Evolutionary conservation across 371 early-diverging fungal species (phyloP).

Genomic region (Mucor ambiguus): DNA sequence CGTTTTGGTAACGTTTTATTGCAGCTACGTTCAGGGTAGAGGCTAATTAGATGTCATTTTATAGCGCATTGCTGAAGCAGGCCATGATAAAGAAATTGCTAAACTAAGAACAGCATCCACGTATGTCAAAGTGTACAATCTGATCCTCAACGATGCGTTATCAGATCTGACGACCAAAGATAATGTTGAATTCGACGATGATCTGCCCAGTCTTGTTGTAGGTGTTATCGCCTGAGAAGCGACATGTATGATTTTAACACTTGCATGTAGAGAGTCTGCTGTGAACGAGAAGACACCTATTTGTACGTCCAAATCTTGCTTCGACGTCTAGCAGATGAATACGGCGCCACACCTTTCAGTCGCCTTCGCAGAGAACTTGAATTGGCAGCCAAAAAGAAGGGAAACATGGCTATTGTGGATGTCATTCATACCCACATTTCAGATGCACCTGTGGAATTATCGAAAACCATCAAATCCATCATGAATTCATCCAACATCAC

Average conservation of each 20-base stretch:
- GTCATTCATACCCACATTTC: constrained; percentile 52
- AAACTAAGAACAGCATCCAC: constrained; percentile 64
- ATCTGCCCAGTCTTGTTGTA: constrained; percentile 53
- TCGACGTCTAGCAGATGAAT: constrained; percentile 50
- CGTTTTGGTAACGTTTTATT: constrained; percentile 49
- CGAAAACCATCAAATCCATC: constrained; percentile 60
- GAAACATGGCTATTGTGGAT: constrained; percentile 58
- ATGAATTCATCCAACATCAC: constrained; percentile 56
- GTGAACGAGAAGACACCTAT: constrained; percentile 72
- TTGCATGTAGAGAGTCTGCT: constrained; percentile 56
- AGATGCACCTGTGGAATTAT: constrained; percentile 48
- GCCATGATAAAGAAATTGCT: constrained; percentile 65
- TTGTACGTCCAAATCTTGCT: constrained; percentile 65
- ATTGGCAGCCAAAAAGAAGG: constrained; percentile 42
- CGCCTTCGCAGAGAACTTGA: constrained; percentile 68
- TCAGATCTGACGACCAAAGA: constrained; percentile 55
- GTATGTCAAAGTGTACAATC: constrained; percentile 65
- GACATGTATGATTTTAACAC: background rate
- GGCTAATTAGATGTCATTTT: background rate
- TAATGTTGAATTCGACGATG: constrained; percentile 57
- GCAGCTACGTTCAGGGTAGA: background rate
- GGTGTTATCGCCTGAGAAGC: background rate
- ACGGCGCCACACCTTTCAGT: constrained; percentile 52
- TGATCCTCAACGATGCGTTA: constrained; percentile 59
- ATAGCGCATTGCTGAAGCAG: constrained; percentile 66